Evolutionary conservation across 257 asterid genomes (phyloP), one percentile per base, ranked within the genome.

Genomic region (Fraxinus quadrangulata): DNA sequence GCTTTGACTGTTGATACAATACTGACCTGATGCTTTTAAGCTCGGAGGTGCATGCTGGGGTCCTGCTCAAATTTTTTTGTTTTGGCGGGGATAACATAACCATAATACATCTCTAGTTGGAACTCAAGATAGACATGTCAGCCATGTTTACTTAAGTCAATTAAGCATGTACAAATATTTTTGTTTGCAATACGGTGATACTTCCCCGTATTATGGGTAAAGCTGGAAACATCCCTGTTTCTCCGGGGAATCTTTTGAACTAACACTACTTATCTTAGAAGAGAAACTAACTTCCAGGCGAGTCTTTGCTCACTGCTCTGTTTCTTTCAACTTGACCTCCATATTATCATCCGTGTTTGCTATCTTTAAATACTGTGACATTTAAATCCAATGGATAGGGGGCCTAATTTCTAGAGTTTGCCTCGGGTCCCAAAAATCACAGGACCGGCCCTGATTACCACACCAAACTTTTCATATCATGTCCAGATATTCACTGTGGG

Each of bases 1-100:
- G 14, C 71, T 78, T 76, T 54, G 66, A 71, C 70, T 76, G 70
- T 71, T 76, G 39, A 82, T 74, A 67, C 33, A 72, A 36, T 67
- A 70, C 70, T 69, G 74, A 65, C 49, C n/a, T 63, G 75, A 34
- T 39, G 4, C 30, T 33, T 70, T 69, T 69, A 72, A 45, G 39
- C 40, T 67, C 67, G 39, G 63, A 61, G 40, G 77, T 47, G 63
- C 75, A 77, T 65, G 24, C 42, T 26, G 21, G 47, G 51, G 69
- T 49, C 63, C n/a, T 49, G n/a, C n/a, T 49, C 61, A 47, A 47
- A 49, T 26, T 26, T 26, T 14, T 49, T 14, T 42, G 51, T 49
- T 6, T 10, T 19, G 24, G 63, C 5, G 21, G 23, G 23, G 9
- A 51, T 51, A 51, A 51, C 24, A 19, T 51, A 19, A 51, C 59